Percentiles rank a stretch among this genome's conserved stretches.
These are phyloP conservation scores for Neurospora sp. DNA, from an alignment of 2,329 filamentous ascomycete species.

Conservation along the genomic window DNA sequence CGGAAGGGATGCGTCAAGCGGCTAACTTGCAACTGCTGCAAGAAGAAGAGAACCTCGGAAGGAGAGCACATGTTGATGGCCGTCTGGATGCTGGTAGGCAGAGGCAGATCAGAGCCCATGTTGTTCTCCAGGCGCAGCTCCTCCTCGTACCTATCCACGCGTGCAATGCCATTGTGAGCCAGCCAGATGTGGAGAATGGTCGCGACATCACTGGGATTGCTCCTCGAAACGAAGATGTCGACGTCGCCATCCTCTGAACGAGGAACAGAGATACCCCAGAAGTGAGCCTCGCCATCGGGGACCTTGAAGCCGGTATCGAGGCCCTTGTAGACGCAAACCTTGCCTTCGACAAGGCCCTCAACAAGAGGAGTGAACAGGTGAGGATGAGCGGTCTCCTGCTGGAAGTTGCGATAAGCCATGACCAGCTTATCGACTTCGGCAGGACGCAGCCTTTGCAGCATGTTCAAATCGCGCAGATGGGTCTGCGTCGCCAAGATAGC, in stretches of 20 bases:
- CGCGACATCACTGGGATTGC: constrained; percentile 21
- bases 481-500: constrained; percentile 23
- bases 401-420: constrained; percentile 14
- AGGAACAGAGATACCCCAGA: constrained; percentile 25
- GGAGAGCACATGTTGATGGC: constrained; percentile 21
- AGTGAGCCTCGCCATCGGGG: constrained; percentile 21
- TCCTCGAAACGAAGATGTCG: constrained; percentile 28
- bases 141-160: constrained; percentile 24
- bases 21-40: constrained; percentile 23
- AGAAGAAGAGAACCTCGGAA: constrained; percentile 22
- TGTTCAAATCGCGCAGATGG: constrained; percentile 22
- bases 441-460: constrained; percentile 23
- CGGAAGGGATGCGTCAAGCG: constrained; percentile 17
- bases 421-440: constrained; percentile 20
- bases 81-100: constrained; percentile 20
- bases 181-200: constrained; percentile 29
- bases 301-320: constrained; percentile 27
- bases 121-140: constrained; percentile 21
- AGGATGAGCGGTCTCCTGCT: constrained; percentile 10
- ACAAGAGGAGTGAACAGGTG: constrained; percentile 20
- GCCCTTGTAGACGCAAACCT: constrained; percentile 23
- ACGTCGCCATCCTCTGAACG: constrained; percentile 14
- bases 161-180: constrained; percentile 25
- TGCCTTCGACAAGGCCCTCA: constrained; percentile 18
- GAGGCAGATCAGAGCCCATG: constrained; percentile 2